Evolutionary conservation across 1,284 basidiomycete genomes (phyloP).

Genomic region (Cerioporus squamosus): DNA sequence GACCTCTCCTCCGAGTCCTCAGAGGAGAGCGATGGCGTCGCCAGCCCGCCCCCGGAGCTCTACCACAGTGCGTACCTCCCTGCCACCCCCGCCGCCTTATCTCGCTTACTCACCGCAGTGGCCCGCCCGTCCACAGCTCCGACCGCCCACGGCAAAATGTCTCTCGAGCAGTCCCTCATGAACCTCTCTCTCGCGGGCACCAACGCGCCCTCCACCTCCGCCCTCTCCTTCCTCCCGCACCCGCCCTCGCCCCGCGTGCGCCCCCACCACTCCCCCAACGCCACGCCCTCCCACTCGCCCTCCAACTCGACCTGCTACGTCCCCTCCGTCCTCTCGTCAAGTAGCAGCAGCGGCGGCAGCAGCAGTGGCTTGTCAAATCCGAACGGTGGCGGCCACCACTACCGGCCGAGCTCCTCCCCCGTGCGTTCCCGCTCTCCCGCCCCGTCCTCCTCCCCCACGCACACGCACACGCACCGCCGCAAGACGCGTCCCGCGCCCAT

Average conservation of each 20-base stretch:
- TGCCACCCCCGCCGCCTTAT: slow-evolving; percentile 3
- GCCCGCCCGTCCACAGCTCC: background rate
- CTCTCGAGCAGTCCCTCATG: slow-evolving; percentile 25
- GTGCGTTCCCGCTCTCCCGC: slow-evolving; percentile 24
- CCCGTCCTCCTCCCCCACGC: background rate
- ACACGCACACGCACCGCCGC: slow-evolving; percentile 15
- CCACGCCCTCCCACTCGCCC: slow-evolving; percentile 6
- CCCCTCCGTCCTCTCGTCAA: slow-evolving; percentile 14
- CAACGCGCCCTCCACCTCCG: slow-evolving; percentile 23
- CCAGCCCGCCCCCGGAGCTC: slow-evolving; percentile 26
- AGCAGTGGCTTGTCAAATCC: background rate
- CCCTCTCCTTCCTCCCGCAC: slow-evolving; percentile 34
- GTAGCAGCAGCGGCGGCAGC: too few species aligned
- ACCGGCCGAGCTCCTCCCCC: slow-evolving; percentile 21
- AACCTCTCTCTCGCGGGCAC: slow-evolving; percentile 24
- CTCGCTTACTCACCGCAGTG: slow-evolving; percentile 1
- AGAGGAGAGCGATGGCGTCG: slow-evolving; percentile 61
- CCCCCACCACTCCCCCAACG: slow-evolving; percentile 11
- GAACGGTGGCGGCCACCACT: background rate
- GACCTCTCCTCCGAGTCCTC: slow-evolving; percentile 59
- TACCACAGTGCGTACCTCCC: slow-evolving; percentile 14
- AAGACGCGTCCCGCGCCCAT: slow-evolving; percentile 20
- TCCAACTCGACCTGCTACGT: slow-evolving; percentile 18
- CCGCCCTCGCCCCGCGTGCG: slow-evolving; percentile 27
- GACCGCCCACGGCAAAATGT: slow-evolving; percentile 16